Evolutionary conservation across 192 early-diverging fungal genomes (phyloP).

Genomic region (Paraglomus occultum): DNA sequence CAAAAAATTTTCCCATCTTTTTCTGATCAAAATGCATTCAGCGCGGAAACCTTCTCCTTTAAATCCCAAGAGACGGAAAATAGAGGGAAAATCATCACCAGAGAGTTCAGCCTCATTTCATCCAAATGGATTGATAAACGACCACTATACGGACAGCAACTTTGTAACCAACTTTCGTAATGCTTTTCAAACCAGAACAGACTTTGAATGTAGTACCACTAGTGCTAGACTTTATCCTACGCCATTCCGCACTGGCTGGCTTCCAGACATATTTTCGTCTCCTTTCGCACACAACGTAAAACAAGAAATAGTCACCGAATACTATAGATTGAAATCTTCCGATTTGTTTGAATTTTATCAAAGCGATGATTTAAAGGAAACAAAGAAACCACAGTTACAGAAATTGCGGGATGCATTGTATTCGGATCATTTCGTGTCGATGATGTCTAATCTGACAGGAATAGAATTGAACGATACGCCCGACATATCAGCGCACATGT

Average conservation of each 20-base stretch:
- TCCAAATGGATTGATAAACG: too few relatives aligned
- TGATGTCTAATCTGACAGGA: constrained; percentile 62
- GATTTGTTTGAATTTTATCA: constrained; percentile 74
- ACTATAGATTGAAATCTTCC: constrained; percentile 54
- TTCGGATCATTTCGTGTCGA: constrained; percentile 56
- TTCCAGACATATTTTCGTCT: constrained; percentile 40
- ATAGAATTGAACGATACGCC: constrained; percentile 56
- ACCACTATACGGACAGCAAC: constrained; percentile 34
- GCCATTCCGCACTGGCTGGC: constrained; percentile 38
- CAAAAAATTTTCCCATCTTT: too few relatives aligned
- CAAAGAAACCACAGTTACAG: constrained; percentile 40
- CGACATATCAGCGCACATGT: constrained; percentile 68
- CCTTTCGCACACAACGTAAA: constrained; percentile 38
- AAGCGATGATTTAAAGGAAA: constrained; percentile 55
- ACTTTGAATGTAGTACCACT: constrained; percentile 33
- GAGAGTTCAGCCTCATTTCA: too few relatives aligned
- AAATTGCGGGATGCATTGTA: constrained; percentile 58
- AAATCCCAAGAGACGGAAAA: too few relatives aligned
- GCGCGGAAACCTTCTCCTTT: too few relatives aligned
- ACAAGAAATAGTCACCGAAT: constrained; percentile 37
- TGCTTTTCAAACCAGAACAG: constrained; percentile 35
- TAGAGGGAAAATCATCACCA: too few relatives aligned
- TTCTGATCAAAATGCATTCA: too few relatives aligned
- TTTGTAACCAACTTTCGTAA: constrained; percentile 34
- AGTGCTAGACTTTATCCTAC: constrained; percentile 24